Percentiles rank a stretch among this genome's conserved stretches.
Conservation (phyloP, 1,284 basidiomycete genomes). For the Ceratobasidium sp. region DNA sequence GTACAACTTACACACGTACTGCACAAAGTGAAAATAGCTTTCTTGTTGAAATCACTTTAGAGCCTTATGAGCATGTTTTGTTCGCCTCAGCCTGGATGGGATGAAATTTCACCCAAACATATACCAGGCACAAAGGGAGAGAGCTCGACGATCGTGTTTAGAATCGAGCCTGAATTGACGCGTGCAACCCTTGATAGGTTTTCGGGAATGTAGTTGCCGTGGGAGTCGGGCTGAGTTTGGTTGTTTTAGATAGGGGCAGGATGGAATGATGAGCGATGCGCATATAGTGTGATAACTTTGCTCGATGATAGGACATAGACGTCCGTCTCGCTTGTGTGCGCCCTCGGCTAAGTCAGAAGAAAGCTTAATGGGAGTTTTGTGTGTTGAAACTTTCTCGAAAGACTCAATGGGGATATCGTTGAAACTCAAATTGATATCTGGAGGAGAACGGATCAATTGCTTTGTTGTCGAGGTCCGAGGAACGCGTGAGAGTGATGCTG, state of each 20-base stretch:
- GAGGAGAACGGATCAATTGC: neutral
- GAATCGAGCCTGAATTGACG: conserved; percentile 16
- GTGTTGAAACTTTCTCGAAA: neutral
- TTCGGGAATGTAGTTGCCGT: neutral
- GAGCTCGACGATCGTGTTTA: neutral
- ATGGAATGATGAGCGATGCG: neutral
- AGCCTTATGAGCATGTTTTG: no score
- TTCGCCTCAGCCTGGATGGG: no score
- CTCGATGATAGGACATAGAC: no score
- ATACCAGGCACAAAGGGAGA: neutral
- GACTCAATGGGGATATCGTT: no score
- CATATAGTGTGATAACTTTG: neutral
- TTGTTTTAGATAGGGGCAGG: neutral
- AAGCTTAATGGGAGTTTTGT: neutral
- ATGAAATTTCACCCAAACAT: neutral
- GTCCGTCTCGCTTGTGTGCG: no score
- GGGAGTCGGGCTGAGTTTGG: neutral
- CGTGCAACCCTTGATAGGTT: neutral
- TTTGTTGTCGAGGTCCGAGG: neutral
- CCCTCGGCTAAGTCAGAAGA: neutral
- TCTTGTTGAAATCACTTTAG: no score
- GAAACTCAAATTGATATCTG: no score
- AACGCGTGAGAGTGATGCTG: neutral
- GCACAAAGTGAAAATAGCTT: neutral
- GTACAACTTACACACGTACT: neutral